Base-by-base conservation (phyloP, 1,284 basidiomycete genomes). In the Kwoniella shivajii region DNA sequence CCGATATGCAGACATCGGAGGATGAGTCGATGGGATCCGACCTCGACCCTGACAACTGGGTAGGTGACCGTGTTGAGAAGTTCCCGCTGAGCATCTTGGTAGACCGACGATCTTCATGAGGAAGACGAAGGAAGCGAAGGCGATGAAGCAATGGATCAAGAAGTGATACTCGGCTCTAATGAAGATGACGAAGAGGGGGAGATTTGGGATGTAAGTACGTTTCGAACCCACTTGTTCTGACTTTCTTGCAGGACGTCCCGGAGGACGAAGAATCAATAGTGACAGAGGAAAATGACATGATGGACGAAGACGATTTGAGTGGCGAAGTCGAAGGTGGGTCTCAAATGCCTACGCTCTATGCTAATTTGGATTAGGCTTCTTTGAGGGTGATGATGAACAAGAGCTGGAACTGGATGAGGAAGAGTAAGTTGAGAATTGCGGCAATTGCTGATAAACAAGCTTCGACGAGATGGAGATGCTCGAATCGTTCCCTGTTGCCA, bases 351-450 rank as follows among this genome's bases (percentile, higher is more conserved):
- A 31, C 6, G 29, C 7, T 27, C 31, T 22, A 18, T 29, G 51
- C 44, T 49, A 24, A 50, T 18, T 4, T 9, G 24, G 37, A 16
- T 11, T 18, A 61, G 57, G 46, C 26, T 48, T 74, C 14, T 69
- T 71, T 53, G 71, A 76, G 29, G 76, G 77, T 41, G 80, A 78
- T 44, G 76, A 77, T 26, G 71, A 73, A 7, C 84, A 84, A 7
- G 85, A 84, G 43, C 67, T 73, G 51, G 74, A 73, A 6, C 68
- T 73, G 34, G 73, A 67, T 13, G 73, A 67, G 6, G 83, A 78
- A 16, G 80, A 82, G 41, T 80, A 73, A 34, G 79, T 43, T 10
- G 45, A 58, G 22, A 50, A 46, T 29, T 52, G 22, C 24, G 16
- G 16, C 14, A 18, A 7, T 13, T 5, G 50, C 54, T 63, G 41